phyloP scores from a whole-genome alignment of 176 grass and related monocot genomes.

The Musa itinerans region DNA sequence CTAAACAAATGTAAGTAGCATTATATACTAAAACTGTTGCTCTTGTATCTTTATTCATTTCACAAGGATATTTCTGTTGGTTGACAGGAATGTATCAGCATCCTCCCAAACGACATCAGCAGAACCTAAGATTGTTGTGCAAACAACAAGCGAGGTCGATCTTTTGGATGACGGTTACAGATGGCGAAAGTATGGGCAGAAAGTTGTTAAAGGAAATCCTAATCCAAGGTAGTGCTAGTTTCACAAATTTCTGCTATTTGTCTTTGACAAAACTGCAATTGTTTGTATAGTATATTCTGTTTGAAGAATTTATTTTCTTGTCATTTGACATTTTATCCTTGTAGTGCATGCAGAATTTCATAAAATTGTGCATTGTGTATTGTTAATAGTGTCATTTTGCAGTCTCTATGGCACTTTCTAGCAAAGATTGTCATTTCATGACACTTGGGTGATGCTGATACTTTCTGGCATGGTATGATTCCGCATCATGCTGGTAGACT shows the following conservation, averaged over 20 bases:
- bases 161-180: conserved; percentile 93
- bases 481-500: too few species aligned
- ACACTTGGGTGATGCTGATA: too few species aligned
- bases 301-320: too few species aligned
- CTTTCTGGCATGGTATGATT: too few species aligned
- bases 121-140: conserved; percentile 81
- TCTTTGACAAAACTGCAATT: not conserved
- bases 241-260: not conserved
- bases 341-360: too few species aligned
- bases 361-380: too few species aligned
- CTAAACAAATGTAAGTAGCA: conserved; percentile 57
- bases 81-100: conserved; percentile 12
- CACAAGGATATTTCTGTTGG: not conserved
- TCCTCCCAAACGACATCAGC: conserved; percentile 60
- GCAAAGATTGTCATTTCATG: too few species aligned
- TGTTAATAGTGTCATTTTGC: too few species aligned
- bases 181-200: conserved; percentile 93
- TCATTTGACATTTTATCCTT: too few species aligned
- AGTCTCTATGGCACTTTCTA: too few species aligned
- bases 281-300: not conserved
- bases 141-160: conserved; percentile 91
- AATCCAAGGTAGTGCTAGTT: conserved; percentile 51
- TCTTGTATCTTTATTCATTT: conserved; percentile 1
- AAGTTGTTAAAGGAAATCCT: conserved; percentile 96
- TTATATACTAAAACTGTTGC: not conserved